phyloP scores from a whole-genome alignment of 2,329 filamentous ascomycete genomes.

The Neofusicoccum kwambonambiense region DNA sequence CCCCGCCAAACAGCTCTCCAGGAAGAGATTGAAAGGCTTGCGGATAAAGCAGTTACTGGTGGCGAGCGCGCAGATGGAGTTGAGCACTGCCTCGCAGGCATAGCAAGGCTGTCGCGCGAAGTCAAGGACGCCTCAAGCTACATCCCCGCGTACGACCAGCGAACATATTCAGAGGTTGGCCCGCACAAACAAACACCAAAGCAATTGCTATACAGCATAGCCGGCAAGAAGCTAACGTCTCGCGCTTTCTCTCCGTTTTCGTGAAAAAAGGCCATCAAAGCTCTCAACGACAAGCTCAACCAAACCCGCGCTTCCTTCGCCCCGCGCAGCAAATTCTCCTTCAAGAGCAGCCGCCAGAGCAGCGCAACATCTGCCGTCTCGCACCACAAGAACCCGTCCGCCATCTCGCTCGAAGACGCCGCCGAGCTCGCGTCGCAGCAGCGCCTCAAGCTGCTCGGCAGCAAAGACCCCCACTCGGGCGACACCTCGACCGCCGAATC shows the following conservation, averaged over 20 bases:
- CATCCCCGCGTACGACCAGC: conserved; percentile 85
- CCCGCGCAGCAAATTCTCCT: conserved; percentile 79
- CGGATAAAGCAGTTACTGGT: conserved; percentile 60
- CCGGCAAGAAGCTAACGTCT: conserved; percentile 22
- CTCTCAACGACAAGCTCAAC: conserved; percentile 74
- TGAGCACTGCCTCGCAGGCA: conserved; percentile 75
- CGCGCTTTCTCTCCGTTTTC: not conserved
- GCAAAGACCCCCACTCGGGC: not conserved
- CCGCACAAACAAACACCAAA: not conserved
- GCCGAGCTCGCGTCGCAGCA: conserved; percentile 53
- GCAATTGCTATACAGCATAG: not conserved
- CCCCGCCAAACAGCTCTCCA: conserved; percentile 62
- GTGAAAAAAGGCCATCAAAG: conserved; percentile 67
- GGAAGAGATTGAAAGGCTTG: conserved; percentile 69
- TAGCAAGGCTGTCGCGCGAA: conserved; percentile 77
- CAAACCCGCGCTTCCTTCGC: conserved; percentile 65
- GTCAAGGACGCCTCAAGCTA: conserved; percentile 80
- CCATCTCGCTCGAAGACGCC: conserved; percentile 57
- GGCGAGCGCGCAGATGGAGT: conserved; percentile 78
- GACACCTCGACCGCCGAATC: conserved; percentile 17
- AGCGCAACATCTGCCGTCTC: conserved; percentile 47
- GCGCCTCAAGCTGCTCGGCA: conserved; percentile 43
- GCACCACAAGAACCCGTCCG: conserved; percentile 49
- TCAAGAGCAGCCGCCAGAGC: conserved; percentile 58
- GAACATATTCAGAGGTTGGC: conserved; percentile 74